Percentiles rank a stretch among this genome's conserved stretches.
Conservation (phyloP, 352 stramenopile species). For the Globisporangium abappressorium region DNA sequence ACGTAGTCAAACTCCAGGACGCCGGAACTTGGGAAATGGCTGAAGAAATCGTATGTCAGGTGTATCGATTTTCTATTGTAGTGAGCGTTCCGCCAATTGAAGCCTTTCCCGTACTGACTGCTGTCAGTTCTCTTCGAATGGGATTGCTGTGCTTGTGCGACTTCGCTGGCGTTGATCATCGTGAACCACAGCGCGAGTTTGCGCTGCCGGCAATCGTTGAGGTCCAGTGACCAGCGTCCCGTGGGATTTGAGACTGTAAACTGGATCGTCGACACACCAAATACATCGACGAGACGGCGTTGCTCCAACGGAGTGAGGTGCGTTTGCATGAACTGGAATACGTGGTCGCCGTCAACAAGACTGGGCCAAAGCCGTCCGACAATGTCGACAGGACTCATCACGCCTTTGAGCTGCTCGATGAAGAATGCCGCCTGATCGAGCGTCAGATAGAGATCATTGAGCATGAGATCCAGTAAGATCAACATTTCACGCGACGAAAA, state of each 20-base stretch:
- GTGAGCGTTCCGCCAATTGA: conserved; percentile 61
- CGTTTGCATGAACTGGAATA: conserved; percentile 47
- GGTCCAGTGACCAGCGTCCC: conserved; percentile 50
- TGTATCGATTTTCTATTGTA: conserved; percentile 57
- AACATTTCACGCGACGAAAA: conserved; percentile 52
- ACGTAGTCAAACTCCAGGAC: conserved; percentile 76
- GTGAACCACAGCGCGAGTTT: conserved; percentile 72
- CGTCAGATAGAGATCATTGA: conserved; percentile 53
- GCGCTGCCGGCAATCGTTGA: conserved; percentile 49
- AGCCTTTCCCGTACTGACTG: conserved; percentile 54
- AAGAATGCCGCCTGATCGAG: conserved; percentile 40
- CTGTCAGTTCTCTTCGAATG: conserved; percentile 54
- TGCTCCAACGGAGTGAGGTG: conserved; percentile 42
- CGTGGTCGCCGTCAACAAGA: conserved; percentile 47
- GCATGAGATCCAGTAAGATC: conserved; percentile 42
- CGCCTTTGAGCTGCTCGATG: conserved; percentile 29
- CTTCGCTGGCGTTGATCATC: conserved; percentile 51
- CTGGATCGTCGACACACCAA: conserved; percentile 43
- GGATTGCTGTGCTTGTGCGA: conserved; percentile 18
- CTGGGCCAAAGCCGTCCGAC: conserved; percentile 53
- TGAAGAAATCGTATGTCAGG: conserved; percentile 59
- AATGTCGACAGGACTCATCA: conserved; percentile 52
- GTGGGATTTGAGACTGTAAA: conserved; percentile 64
- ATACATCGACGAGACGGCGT: conserved; percentile 52
- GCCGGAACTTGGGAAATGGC: conserved; percentile 41